Conservation (phyloP, 2,329 filamentous ascomycete species). For the Thelonectria rubi region DNA sequence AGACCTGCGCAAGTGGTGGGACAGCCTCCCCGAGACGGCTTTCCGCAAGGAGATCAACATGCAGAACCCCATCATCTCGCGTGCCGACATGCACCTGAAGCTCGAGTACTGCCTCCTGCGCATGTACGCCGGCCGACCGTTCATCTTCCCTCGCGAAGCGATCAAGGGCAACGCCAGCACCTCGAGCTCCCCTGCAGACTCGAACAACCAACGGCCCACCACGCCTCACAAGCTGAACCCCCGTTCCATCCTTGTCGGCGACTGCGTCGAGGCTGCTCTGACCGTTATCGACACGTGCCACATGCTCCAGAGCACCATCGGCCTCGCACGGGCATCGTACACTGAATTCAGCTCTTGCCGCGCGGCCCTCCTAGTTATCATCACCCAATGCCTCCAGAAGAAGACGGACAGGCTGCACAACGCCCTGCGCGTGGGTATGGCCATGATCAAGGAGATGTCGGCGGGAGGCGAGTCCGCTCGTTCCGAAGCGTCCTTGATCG, state of each 20-base stretch:
- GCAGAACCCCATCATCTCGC: conserved; percentile 52
- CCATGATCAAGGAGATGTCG: conserved; percentile 62
- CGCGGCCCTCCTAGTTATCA: conserved; percentile 60
- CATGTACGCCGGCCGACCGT: conserved; percentile 63
- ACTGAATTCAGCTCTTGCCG: conserved; percentile 66
- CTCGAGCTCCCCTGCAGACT: conserved; percentile 45
- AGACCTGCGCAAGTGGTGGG: conserved; percentile 51
- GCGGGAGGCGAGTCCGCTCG: conserved; percentile 61
- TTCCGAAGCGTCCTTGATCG: conserved; percentile 62
- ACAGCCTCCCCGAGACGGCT: conserved; percentile 46
- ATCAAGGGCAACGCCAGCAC: conserved; percentile 42
- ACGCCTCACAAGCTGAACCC: conserved; percentile 45
- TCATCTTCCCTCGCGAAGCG: conserved; percentile 54
- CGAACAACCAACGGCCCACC: conserved; percentile 40
- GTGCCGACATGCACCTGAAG: conserved; percentile 60
- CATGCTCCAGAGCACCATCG: conserved; percentile 58
- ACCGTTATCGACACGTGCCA: conserved; percentile 61
- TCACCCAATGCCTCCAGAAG: conserved; percentile 51
- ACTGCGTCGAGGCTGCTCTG: conserved; percentile 62
- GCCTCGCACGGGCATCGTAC: conserved; percentile 63
- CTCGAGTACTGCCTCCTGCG: conserved; percentile 62
- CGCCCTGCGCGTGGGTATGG: conserved; percentile 58
- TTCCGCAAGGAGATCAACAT: conserved; percentile 52
- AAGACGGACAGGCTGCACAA: conserved; percentile 54
- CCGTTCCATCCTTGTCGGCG: conserved; percentile 54